Evolutionary conservation across 2,329 filamentous ascomycete species (phyloP).

Genomic region (Esteya vermicola): DNA sequence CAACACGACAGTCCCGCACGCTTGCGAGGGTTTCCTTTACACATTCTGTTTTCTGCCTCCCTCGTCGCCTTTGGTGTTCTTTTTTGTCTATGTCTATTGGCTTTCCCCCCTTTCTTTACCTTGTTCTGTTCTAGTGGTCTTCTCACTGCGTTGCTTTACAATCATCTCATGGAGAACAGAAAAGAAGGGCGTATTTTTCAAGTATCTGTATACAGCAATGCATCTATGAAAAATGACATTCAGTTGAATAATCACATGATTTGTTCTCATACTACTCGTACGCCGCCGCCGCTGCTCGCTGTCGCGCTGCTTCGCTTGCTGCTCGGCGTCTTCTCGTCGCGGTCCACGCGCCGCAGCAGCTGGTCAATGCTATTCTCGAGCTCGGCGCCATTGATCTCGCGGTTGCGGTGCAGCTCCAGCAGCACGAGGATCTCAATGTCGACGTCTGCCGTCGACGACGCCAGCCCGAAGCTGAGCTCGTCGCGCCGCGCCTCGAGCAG

Average conservation of each 20-base stretch:
- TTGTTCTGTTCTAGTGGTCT: neutral
- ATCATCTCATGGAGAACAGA: neutral
- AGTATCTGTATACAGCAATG: neutral
- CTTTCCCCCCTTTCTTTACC: neutral
- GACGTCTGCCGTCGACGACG: slow-evolving; percentile 19
- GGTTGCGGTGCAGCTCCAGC: slow-evolving; percentile 4
- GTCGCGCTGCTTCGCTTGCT: too few relatives aligned
- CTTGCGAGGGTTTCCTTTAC: too few relatives aligned
- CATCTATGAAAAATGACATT: neutral
- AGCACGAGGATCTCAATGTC: slow-evolving; percentile 8
- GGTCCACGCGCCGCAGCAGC: neutral
- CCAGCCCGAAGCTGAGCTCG: slow-evolving; percentile 17
- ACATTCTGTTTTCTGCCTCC: too few relatives aligned
- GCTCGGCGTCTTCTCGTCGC: neutral
- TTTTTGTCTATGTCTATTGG: too few relatives aligned
- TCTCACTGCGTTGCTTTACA: neutral
- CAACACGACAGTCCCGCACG: too few relatives aligned
- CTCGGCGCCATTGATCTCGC: slow-evolving; percentile 28
- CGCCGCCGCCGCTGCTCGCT: too few relatives aligned
- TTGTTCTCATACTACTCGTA: too few relatives aligned
- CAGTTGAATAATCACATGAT: too few relatives aligned
- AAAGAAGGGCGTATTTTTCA: neutral
- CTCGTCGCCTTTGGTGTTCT: too few relatives aligned
- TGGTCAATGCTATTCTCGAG: slow-evolving; percentile 1
- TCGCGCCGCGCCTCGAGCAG: slow-evolving; percentile 25